These are phyloP conservation scores for Syzygium jambos DNA, from an alignment of 345 rosid genomes.

Conservation along the genomic window DNA sequence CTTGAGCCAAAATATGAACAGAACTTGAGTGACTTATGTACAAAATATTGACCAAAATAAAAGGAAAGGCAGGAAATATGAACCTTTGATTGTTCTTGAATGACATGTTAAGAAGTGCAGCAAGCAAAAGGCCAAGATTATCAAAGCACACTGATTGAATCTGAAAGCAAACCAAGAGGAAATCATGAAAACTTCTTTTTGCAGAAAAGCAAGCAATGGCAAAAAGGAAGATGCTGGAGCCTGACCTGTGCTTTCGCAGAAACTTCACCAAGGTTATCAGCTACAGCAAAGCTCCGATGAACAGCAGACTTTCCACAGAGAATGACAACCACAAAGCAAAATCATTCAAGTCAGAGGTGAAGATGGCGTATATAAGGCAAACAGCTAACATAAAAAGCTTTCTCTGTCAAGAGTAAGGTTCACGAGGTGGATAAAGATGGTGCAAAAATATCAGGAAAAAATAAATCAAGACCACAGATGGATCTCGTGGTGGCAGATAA, in stretches of 20 bases:
- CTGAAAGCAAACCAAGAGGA: conserved; percentile 25
- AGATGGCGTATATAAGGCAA: not conserved
- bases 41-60: not conserved
- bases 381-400: not conserved
- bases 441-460: not conserved
- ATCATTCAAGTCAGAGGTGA: not conserved
- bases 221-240: not conserved
- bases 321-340: not conserved
- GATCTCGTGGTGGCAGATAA: not conserved
- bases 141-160: conserved; percentile 73
- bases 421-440: not conserved
- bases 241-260: conserved; percentile 87
- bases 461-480: not conserved
- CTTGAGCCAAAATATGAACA: not conserved
- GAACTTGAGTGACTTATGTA: not conserved
- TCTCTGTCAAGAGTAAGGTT: not conserved
- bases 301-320: conserved; percentile 49
- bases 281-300: conserved; percentile 89
- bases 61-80: not conserved
- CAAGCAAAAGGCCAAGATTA: conserved; percentile 60
- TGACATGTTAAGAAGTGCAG: conserved; percentile 45
- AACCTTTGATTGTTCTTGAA: conserved; percentile 59
- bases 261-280: conserved; percentile 91
- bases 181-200: not conserved
- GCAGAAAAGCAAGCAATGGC: not conserved